Base-by-base conservation (phyloP, 73 alveolate species). In the Paramecium biaurelia region DNA sequence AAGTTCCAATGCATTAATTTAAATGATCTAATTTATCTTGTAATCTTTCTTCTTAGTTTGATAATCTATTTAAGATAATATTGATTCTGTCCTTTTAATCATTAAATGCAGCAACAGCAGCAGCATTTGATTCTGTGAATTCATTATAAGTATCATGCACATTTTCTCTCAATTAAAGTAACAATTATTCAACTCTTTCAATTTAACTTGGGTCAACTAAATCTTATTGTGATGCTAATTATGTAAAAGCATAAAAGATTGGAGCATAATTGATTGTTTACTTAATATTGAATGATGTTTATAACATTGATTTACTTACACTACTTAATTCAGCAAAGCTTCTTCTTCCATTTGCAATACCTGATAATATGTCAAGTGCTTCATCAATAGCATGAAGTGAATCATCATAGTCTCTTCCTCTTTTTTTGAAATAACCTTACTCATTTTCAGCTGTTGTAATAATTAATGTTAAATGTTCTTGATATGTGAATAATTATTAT, bases 1-100 rank as follows among this genome's bases (percentile, higher is more conserved):
- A 11, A 12, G 90, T 79, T 79, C 90, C 90, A 10, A 79, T 79
- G 57, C 90, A 79, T 79, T 79, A 45, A 63, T 45, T 79, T 41
- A 79, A 47, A 41, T 41, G 45, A 45, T 79, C 90, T 42, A 79
- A 79, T 79, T 79, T 79, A 41, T 79, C 90, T 79, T 79, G 7
- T 10, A 79, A 26, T 79, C 49, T 79, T 41, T 79, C 90, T 10
- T 79, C 49, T 79, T 79, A 43, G 7, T 47, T 79, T 24, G 45
- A 28, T 28, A 79, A 41, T 42, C 90, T 79, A 18, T 32, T 34
- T 14, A 79, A 47, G 24, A 26, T 79, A 18, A 20, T 10, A 26
- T 38, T 42, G 18, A 79, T 23, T 38, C 72, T 45, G 1, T 79
- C 90, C 7, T 42, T 45, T 15, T 79, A 79, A 24, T 79, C 90